These are phyloP conservation scores for Fraxinus albicans DNA, from an alignment of 305 asterid species.

Conservation along the genomic window DNA sequence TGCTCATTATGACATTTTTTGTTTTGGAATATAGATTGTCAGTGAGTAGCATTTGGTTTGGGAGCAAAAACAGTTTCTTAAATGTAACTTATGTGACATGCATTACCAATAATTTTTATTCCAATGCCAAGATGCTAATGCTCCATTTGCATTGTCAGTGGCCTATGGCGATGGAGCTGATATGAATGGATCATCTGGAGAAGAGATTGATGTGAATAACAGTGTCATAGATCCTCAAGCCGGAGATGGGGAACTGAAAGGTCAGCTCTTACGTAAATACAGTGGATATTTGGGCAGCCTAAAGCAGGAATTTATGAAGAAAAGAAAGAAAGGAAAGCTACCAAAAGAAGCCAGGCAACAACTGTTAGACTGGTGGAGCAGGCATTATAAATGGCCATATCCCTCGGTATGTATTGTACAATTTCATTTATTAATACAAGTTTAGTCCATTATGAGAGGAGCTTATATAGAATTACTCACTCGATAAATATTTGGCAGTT, in stretches of 20 bases:
- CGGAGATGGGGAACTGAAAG: conserved; percentile 82
- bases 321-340: conserved; percentile 95
- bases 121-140: neutral
- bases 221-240: conserved; percentile 77
- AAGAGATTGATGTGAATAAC: conserved; percentile 64
- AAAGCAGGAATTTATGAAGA: conserved; percentile 98
- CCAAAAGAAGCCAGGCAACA: conserved; percentile 96
- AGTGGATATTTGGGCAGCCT: conserved; percentile 95
- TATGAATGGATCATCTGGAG: conserved; percentile 73
- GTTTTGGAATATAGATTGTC: neutral
- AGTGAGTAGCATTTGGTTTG: neutral
- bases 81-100: neutral
- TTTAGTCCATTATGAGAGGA: neutral
- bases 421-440: neutral
- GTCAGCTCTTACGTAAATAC: conserved; percentile 90
- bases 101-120: neutral
- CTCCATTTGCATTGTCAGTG: neutral
- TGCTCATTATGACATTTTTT: neutral
- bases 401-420: conserved; percentile 62
- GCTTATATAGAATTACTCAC: neutral
- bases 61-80: neutral
- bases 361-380: conserved; percentile 90
- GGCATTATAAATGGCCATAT: conserved; percentile 98
- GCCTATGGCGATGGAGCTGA: conserved; percentile 58
- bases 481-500: neutral